Conservation (phyloP, 495 filamentous ascomycete species). For the Chaetomium fimeti region DNA sequence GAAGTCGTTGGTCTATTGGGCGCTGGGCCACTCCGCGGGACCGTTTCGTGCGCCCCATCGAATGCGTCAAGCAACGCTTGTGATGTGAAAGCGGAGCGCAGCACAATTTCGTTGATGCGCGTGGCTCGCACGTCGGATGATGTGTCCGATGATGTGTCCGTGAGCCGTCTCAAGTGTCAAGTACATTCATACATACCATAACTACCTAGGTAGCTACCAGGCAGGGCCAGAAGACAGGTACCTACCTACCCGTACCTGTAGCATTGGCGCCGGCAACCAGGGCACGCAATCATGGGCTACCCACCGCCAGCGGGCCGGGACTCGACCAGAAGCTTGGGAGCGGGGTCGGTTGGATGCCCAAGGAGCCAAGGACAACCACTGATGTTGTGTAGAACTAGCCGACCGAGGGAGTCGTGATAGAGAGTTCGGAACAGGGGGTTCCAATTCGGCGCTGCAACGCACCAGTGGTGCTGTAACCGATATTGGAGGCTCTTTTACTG, state of each 20-base stretch:
- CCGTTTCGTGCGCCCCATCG: slow-evolving; percentile 22
- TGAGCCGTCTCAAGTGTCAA: slow-evolving; percentile 28
- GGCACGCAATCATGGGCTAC: slow-evolving; percentile 11
- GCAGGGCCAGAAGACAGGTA: slow-evolving; percentile 10
- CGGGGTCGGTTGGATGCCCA: slow-evolving; percentile 2
- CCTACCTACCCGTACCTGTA: no score
- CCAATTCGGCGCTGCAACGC: background rate
- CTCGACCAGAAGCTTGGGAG: slow-evolving; percentile 5
- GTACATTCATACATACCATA: no score
- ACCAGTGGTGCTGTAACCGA: background rate
- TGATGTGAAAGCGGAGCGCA: slow-evolving; percentile 26
- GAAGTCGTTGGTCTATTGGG: slow-evolving; percentile 20
- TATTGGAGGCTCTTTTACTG: background rate
- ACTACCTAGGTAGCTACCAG: no score
- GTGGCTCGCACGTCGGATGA: slow-evolving; percentile 11
- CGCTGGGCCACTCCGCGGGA: slow-evolving; percentile 10
- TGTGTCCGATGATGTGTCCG: slow-evolving; percentile 17
- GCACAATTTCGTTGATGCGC: slow-evolving; percentile 32
- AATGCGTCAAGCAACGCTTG: background rate
- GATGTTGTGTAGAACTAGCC: background rate
- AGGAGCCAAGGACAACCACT: background rate
- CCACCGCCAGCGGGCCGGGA: background rate
- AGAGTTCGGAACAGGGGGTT: background rate
- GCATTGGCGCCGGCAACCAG: slow-evolving; percentile 22
- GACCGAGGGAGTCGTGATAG: background rate